phyloP scores from a whole-genome alignment of 768 basidiomycete genomes.

The Tylopilus cervinicoccineus region DNA sequence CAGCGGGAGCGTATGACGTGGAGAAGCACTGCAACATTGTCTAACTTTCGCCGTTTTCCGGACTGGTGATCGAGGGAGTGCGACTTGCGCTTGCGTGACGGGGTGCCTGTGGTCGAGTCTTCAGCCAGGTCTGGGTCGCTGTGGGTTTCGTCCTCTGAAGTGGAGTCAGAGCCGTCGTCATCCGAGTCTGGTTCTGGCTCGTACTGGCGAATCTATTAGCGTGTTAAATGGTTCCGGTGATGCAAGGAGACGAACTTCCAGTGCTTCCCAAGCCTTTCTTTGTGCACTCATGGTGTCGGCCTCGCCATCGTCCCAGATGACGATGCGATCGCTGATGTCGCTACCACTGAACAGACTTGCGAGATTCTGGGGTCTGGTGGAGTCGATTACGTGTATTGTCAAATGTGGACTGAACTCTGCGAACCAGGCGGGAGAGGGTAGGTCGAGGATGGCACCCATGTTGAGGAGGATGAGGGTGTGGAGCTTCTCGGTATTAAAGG shows the following conservation, averaged over 20 bases:
- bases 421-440: conserved; percentile 72
- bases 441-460: conserved; percentile 85
- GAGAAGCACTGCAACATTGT: conserved; percentile 36
- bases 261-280: conserved; percentile 77
- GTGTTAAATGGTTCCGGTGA: neutral
- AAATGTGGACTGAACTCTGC: conserved; percentile 62
- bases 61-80: conserved; percentile 34
- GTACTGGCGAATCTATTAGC: conserved; percentile 45
- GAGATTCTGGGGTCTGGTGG: conserved; percentile 85
- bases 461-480: conserved; percentile 90
- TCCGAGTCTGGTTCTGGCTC: conserved; percentile 75
- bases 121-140: conserved; percentile 38
- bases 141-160: conserved; percentile 43
- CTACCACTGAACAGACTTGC: conserved; percentile 77
- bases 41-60: conserved; percentile 58
- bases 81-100: conserved; percentile 49
- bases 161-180: conserved; percentile 43
- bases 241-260: conserved; percentile 55
- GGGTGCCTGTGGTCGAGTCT: conserved; percentile 35
- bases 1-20: neutral
- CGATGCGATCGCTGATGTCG: conserved; percentile 63
- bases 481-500: conserved; percentile 42
- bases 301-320: conserved; percentile 93
- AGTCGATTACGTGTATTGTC: conserved; percentile 91
- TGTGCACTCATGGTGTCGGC: conserved; percentile 67